A percentile compares a stretch with the other conserved stretches of the same genome.
Conservation (phyloP, 495 filamentous ascomycete species). For the Amphirosellinia nigrospora region DNA sequence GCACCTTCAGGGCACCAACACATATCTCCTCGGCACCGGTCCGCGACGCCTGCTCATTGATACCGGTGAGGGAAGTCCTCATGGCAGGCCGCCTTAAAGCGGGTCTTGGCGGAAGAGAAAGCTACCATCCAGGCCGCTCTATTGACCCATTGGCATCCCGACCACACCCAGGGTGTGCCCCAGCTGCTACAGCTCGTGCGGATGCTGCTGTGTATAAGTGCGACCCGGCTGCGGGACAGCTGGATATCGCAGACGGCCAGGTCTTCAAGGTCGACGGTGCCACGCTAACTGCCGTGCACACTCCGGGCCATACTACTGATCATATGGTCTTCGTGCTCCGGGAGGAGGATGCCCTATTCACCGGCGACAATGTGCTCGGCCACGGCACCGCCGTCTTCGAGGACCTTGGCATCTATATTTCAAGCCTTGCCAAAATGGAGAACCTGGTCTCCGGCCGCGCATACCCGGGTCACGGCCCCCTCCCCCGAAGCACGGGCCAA, state of each 20-base stretch:
- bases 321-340: constrained; percentile 78
- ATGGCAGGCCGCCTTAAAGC: constrained; percentile 65
- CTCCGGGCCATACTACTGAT: constrained; percentile 86
- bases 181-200: constrained; percentile 68
- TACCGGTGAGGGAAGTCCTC: constrained; percentile 72
- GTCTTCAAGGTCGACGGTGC: constrained; percentile 76
- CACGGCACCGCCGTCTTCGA: constrained; percentile 95
- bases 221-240: constrained; percentile 55
- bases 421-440: constrained; percentile 75
- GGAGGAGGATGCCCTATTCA: constrained; percentile 88
- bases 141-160: constrained; percentile 89
- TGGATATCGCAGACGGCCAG: constrained; percentile 71
- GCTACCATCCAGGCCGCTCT: constrained; percentile 68
- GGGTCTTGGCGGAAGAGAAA: constrained; percentile 68
- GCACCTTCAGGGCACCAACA: constrained; percentile 74
- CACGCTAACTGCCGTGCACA: constrained; percentile 73
- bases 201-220: constrained; percentile 61
- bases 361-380: constrained; percentile 92
- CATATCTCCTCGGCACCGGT: constrained; percentile 81
- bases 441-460: constrained; percentile 67
- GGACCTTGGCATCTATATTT: constrained; percentile 74
- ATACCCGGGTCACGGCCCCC: constrained; percentile 87
- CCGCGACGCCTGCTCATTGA: constrained; percentile 74
- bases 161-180: constrained; percentile 77
- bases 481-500: constrained; percentile 67